Evolutionary conservation across 805 yeast genomes (phyloP).

Genomic region (Metschnikowia lachancei): DNA sequence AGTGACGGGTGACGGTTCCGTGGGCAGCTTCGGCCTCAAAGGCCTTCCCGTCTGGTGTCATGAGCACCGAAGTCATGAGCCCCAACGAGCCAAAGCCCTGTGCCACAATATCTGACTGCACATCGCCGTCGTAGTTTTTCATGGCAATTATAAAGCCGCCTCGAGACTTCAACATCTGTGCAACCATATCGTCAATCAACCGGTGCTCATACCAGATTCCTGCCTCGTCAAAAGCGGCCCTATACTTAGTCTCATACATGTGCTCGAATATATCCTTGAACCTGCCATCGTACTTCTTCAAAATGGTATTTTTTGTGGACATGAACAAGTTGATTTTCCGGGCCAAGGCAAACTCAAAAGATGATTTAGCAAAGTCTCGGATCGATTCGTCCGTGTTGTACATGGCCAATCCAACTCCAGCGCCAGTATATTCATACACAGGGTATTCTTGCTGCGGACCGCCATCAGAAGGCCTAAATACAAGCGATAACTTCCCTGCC

Average conservation of each 20-base stretch:
- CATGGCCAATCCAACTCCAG: constrained; percentile 81
- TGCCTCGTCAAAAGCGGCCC: constrained; percentile 51
- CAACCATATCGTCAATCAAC: constrained; percentile 84
- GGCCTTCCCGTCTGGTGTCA: constrained; percentile 84
- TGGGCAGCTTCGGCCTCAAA: constrained; percentile 86
- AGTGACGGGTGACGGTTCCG: constrained; percentile 86
- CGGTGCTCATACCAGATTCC: constrained; percentile 78
- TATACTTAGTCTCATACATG: constrained; percentile 58
- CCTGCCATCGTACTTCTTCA: constrained; percentile 79
- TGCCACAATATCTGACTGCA: constrained; percentile 80
- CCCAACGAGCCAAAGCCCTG: constrained; percentile 86
- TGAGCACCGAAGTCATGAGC: constrained; percentile 77
- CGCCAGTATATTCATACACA: constrained; percentile 60
- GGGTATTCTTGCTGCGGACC: constrained; percentile 45
- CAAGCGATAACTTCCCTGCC: constrained; percentile 65
- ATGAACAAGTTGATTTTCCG: constrained; percentile 63
- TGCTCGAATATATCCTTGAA: constrained; percentile 78
- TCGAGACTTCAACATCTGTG: constrained; percentile 81
- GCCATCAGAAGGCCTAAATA: constrained; percentile 62
- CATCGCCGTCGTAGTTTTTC: constrained; percentile 86
- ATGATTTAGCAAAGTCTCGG: constrained; percentile 73
- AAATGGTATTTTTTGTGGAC: constrained; percentile 77
- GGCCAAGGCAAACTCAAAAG: constrained; percentile 69
- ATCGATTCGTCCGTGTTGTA: constrained; percentile 81
- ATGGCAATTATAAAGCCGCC: constrained; percentile 81